Base-by-base conservation (phyloP, 208 protist species). In the Porcisia deanei region DNA sequence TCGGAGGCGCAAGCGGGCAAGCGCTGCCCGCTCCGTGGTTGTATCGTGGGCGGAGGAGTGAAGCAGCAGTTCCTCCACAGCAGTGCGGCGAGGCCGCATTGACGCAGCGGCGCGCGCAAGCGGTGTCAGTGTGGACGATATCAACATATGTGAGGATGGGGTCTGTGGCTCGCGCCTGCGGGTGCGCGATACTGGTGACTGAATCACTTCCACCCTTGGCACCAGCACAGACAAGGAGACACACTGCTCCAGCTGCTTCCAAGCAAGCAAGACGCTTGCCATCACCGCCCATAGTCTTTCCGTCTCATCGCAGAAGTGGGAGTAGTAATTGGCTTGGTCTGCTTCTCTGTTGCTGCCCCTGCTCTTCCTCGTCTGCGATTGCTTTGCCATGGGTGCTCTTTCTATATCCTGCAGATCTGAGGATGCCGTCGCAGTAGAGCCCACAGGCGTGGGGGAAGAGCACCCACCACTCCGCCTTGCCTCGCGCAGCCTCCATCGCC, bases 231-330 rank as follows among this genome's bases (percentile, higher is more conserved):
- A 41, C 10, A 37, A 18, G 1, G 71, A 52, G 53, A 53, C 34
- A 1, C 59, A 61, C 25, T 57, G 66, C 67, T 90, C 77, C 22
- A 85, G 70, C 55, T 79, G 81, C 55, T 82, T 83, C 81, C 83
- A 92, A 4, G 73, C 71, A 0, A 83, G 73, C 25, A 82, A 52
- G 45, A 90, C 71, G 49, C 66, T 88, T 14, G 88, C 82, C 60
- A 85, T 66, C 16, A 80, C 79, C 4, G 73, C 71, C 76, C 79
- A 76, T 20, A 88, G 45, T 47, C 85, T 68, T 34, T 86, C 81
- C 53, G 71, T 55, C 53, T 55, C 70, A 10, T 52, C 41, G 63
- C 53, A 70, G 55, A 85, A 82, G 59, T 43, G 45, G 0, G 7
- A 39, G 70, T 82, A 82, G 22, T 58, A 64, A 37, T 20, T 0